Conservation (phyloP, 2,329 filamentous ascomycete genomes). For the Sporothrix brasiliensis region DNA sequence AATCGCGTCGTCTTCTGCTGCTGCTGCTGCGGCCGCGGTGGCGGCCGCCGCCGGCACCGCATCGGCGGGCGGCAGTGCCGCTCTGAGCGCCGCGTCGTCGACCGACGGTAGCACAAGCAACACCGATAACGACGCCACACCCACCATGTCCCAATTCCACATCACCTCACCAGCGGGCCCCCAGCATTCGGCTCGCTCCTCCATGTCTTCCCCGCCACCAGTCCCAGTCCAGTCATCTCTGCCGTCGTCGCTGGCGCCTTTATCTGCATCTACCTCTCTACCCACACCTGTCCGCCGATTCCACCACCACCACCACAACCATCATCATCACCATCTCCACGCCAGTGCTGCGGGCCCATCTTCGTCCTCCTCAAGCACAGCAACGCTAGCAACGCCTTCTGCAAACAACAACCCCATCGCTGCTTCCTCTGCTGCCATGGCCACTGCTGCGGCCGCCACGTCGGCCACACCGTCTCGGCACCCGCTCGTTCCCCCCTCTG, state of each 20-base stretch:
- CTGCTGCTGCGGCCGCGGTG: not conserved
- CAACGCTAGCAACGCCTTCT: slow-evolving; percentile 20
- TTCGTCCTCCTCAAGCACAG: slow-evolving; percentile 35
- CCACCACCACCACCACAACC: slow-evolving; percentile 37
- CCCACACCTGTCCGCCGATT: slow-evolving; percentile 28
- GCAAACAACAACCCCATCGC: not conserved
- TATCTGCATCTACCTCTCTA: not conserved
- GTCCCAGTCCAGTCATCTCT: slow-evolving; percentile 8
- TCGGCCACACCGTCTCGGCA: slow-evolving; percentile 39
- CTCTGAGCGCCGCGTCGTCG: not conserved
- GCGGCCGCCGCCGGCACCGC: slow-evolving; percentile 1
- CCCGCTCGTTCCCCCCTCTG: slow-evolving; percentile 53
- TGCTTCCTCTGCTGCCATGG: slow-evolving; percentile 23
- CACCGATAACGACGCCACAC: slow-evolving; percentile 57
- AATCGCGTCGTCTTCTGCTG: not conserved
- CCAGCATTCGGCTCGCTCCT: slow-evolving; percentile 24
- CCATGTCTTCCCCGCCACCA: slow-evolving; percentile 28
- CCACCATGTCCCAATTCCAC: slow-evolving; percentile 63
- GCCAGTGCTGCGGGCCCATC: slow-evolving; percentile 29
- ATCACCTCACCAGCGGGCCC: slow-evolving; percentile 70
- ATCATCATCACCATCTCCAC: slow-evolving; percentile 50
- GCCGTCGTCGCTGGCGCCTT: slow-evolving; percentile 13
- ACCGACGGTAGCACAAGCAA: slow-evolving; percentile 26
- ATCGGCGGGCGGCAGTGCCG: not conserved
- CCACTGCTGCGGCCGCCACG: slow-evolving; percentile 27